Evolutionary conservation across 164 flowering plant genomes (phyloP), one percentile per base, ranked within the genome.

Genomic region (Protea cynaroides): DNA sequence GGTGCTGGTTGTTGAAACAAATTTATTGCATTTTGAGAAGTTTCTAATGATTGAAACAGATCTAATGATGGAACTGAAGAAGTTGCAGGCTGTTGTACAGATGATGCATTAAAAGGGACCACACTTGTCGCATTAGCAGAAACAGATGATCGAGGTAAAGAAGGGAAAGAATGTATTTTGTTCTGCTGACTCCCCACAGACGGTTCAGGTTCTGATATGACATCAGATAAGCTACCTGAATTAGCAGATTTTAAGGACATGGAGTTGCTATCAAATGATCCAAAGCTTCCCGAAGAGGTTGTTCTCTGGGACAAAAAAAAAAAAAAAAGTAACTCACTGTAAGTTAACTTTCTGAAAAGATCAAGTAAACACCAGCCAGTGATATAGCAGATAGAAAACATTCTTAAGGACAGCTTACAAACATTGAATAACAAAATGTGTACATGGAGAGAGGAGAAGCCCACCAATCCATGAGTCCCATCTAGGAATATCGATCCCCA

Each of bases 281-380:
- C 90, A 71, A 77, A 61, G 72, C 89, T 88, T 55, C 85, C 86
- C 0, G 66, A 54, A 40, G 97, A 87, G 68, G 64, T 67, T 40
- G 85, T 81, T 82, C 92, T 84, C 98, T 93, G 87, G 52, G n/a
- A n/a, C n/a, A n/a, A n/a, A 75, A 38, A 68, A 65, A 52, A 34
- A 34, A 29, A n/a, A 38, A 69, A 40, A 46, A 61, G 64, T 53
- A 63, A 70, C 19, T 53, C n/a, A 55, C 15, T 40, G 11, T 56
- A 47, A 55, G 24, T 52, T 25, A 10, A 0, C 59, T n/a, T n/a
- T n/a, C n/a, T 47, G 9, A 38, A 54, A 11, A 24, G 25, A 40
- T 36, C 1, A 47, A 47, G 40, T 9, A 72, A 17, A 40, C 17
- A 24, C 50, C 22, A 60, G n/a, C 15, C 49, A 65, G 34, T n/a